phyloP scores from a whole-genome alignment of 306 rosid genomes.

The Prunus davidiana region DNA sequence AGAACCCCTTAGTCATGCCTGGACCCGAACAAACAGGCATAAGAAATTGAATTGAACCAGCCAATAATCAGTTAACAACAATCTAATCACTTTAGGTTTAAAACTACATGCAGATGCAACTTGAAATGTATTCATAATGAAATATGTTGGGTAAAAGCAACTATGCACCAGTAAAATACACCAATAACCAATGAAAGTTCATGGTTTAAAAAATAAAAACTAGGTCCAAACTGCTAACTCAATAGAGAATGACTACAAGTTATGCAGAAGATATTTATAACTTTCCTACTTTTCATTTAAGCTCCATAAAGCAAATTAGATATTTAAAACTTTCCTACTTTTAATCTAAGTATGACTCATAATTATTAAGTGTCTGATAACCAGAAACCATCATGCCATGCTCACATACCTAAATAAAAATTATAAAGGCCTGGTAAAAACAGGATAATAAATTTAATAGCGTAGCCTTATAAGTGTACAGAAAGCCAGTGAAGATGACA shows the following conservation, averaged over 20 bases:
- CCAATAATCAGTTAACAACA: neutral
- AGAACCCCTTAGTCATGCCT: slow-evolving; percentile 6
- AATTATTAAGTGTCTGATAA: neutral
- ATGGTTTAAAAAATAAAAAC: neutral
- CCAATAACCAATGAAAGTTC: neutral
- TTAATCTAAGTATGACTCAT: neutral
- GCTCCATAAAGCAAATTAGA: no score
- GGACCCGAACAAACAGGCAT: neutral
- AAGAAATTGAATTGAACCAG: neutral
- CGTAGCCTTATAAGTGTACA: neutral
- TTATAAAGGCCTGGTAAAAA: neutral
- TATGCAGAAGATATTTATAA: neutral
- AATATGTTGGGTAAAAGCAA: neutral
- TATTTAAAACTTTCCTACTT: no score
- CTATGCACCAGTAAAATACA: neutral
- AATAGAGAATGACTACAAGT: neutral
- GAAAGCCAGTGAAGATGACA: slow-evolving; percentile 3
- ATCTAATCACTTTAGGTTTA: neutral
- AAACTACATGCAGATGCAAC: neutral
- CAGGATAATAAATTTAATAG: neutral
- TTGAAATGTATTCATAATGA: neutral
- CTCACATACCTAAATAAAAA: slow-evolving; percentile 2
- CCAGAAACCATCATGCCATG: neutral
- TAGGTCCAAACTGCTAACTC: neutral
- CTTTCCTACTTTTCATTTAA: neutral